These are phyloP conservation scores for Senna siamea DNA, from an alignment of 306 rosid genomes.

Conservation along the genomic window DNA sequence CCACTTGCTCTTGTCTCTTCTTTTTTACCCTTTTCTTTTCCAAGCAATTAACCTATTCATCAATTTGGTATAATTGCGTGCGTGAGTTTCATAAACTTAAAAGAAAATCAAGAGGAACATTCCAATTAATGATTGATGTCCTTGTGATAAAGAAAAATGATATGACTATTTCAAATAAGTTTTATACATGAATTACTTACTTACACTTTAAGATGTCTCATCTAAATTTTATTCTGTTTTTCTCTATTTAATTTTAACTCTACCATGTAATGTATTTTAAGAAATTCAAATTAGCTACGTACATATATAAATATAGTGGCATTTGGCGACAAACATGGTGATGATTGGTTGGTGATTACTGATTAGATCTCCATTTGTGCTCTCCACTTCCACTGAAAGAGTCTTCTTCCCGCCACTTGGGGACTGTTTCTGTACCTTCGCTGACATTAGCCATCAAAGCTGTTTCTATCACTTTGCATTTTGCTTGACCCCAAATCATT, in stretches of 20 bases:
- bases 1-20: constrained; percentile 17
- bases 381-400: no score
- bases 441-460: constrained; percentile 1
- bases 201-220: no score
- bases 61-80: neutral
- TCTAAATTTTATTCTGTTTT: no score
- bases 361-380: constrained; percentile 67
- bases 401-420: constrained; percentile 41
- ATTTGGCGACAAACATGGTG: constrained; percentile 41
- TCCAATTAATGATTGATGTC: neutral
- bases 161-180: no score
- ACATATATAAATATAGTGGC: neutral
- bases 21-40: neutral
- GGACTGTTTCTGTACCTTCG: constrained; percentile 24
- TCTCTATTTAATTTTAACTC: no score
- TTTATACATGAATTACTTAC: no score
- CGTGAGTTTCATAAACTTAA: constrained; percentile 2
- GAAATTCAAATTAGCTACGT: no score
- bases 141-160: neutral
- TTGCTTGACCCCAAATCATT: neutral
- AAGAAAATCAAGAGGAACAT: constrained; percentile 1
- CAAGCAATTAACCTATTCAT: no score
- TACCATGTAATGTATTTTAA: no score
- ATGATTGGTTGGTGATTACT: constrained; percentile 54
- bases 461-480: neutral